phyloP scores from a whole-genome alignment of 2,329 filamentous ascomycete genomes.

The Alternaria sp. region DNA sequence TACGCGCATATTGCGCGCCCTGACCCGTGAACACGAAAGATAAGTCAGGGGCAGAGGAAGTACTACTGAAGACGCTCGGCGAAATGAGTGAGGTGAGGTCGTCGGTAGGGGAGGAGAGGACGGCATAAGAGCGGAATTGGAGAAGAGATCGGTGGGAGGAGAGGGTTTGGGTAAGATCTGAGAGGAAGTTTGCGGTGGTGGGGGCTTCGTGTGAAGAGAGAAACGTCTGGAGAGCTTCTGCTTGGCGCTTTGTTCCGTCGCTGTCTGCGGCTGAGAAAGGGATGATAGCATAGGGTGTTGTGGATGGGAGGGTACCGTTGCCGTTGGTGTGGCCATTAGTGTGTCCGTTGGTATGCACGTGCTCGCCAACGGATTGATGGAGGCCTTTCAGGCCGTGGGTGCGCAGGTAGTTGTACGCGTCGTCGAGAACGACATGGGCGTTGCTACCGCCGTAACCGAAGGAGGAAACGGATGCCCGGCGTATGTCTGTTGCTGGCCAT shows the following conservation, averaged over 20 bases:
- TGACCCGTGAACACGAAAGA: conserved; percentile 40
- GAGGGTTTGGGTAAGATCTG: conserved; percentile 33
- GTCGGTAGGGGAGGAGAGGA: conserved; percentile 3
- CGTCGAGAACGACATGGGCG: conserved; percentile 23
- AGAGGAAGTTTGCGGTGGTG: not conserved
- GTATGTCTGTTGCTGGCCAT: not conserved
- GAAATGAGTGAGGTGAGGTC: conserved; percentile 1
- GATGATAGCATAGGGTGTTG: conserved; percentile 7
- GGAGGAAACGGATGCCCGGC: conserved; percentile 17
- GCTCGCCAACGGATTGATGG: not conserved
- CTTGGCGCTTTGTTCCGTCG: conserved; percentile 7
- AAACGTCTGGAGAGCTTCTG: not conserved
- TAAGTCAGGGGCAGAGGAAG: not conserved
- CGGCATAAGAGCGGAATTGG: conserved; percentile 13
- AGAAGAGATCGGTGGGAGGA: conserved; percentile 24
- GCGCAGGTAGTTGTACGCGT: conserved; percentile 10
- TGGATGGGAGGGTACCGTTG: not conserved
- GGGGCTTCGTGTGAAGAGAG: not conserved
- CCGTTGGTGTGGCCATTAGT: conserved; percentile 1
- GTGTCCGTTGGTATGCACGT: not conserved
- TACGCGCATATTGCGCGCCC: conserved; percentile 34
- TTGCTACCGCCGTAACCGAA: conserved; percentile 21
- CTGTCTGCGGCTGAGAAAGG: conserved; percentile 32
- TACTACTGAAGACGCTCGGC: not conserved
- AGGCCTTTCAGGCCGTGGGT: not conserved